Percentiles rank a stretch among this genome's conserved stretches.
These are phyloP conservation scores for Fragilariopsis cylindrus DNA, from an alignment of 108 stramenopile species.

Conservation along the genomic window DNA sequence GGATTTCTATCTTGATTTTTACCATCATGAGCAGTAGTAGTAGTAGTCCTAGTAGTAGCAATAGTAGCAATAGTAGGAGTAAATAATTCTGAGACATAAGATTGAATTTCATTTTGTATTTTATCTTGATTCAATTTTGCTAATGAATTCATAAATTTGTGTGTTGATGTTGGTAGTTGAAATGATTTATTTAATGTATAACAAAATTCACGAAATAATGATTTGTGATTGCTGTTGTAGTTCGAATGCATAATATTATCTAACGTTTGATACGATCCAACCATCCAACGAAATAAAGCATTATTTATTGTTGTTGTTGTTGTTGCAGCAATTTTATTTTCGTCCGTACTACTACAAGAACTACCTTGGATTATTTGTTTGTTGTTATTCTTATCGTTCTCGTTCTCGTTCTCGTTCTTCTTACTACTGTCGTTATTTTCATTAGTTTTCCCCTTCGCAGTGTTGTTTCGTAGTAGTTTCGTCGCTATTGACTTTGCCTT, in stretches of 20 bases:
- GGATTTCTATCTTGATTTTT: background rate
- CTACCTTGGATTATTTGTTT: background rate
- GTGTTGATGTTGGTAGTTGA: background rate
- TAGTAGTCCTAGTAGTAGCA: too few species aligned
- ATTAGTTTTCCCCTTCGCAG: background rate
- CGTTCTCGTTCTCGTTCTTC: background rate
- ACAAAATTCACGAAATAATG: background rate
- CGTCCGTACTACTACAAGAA: background rate
- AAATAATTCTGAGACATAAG: background rate
- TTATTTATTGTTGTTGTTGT: background rate
- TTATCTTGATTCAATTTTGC: background rate
- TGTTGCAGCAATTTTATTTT: background rate
- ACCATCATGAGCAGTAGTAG: too few species aligned
- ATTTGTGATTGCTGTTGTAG: background rate
- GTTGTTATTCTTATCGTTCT: background rate
- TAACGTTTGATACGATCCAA: conserved; percentile 2
- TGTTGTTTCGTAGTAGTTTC: background rate
- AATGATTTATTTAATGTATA: background rate
- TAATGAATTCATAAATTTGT: background rate
- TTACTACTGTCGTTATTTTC: background rate
- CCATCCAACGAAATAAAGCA: conserved; percentile 9
- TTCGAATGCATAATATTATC: background rate
- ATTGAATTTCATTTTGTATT: background rate
- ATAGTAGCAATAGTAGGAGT: too few species aligned
- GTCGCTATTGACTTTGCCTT: background rate